These are phyloP conservation scores for Jamesozyma gamospora DNA, from an alignment of 805 yeast genomes.

Conservation along the genomic window DNA sequence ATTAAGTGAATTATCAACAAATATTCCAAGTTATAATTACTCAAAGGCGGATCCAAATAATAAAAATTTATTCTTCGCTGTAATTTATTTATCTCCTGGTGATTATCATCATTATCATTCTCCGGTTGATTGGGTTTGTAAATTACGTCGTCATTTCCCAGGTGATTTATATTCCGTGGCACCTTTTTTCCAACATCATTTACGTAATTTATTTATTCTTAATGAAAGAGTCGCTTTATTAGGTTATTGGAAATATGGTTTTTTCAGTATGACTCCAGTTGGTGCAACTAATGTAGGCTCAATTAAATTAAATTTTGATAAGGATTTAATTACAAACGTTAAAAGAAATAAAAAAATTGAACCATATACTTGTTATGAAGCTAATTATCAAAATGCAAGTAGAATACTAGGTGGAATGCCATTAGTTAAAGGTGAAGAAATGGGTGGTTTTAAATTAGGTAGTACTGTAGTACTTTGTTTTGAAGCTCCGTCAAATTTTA, in stretches of 20 bases:
- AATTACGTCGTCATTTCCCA: conserved; percentile 84
- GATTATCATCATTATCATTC: conserved; percentile 97
- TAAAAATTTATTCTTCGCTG: conserved; percentile 72
- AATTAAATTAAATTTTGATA: conserved; percentile 83
- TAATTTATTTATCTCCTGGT: conserved; percentile 94
- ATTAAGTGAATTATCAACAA: conserved; percentile 27
- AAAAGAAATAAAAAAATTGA: conserved; percentile 37
- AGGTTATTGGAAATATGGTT: conserved; percentile 95
- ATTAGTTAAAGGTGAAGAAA: conserved; percentile 79
- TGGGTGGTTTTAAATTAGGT: conserved; percentile 95
- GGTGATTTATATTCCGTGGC: conserved; percentile 95
- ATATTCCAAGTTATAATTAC: conserved; percentile 9
- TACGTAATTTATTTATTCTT: conserved; percentile 77
- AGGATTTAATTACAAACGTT: conserved; percentile 77
- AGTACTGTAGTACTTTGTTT: conserved; percentile 94
- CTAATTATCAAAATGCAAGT: conserved; percentile 78
- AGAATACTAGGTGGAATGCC: conserved; percentile 77
- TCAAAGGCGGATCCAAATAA: conserved; percentile 29
- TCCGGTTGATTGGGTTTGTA: conserved; percentile 93
- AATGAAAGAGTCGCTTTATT: conserved; percentile 92
- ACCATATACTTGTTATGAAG: conserved; percentile 85
- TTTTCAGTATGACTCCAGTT: conserved; percentile 97
- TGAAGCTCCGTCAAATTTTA: conserved; percentile 82
- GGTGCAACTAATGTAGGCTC: conserved; percentile 99
- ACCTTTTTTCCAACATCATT: conserved; percentile 85